Conservation (phyloP, 2,329 filamentous ascomycete genomes). For the Paracamarosporium sp. region DNA sequence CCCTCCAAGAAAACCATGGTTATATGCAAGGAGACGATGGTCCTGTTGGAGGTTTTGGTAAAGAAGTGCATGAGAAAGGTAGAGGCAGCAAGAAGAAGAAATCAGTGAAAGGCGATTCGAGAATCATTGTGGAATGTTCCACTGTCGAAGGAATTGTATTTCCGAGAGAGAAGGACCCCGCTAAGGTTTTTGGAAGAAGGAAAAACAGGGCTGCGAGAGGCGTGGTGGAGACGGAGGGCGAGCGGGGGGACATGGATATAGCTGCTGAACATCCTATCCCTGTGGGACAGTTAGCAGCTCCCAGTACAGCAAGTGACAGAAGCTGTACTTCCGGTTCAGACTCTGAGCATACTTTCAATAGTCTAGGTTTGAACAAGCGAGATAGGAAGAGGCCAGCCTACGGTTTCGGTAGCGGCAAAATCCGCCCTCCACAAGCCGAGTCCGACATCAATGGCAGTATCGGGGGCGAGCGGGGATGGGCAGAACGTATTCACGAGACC, state of each 20-base stretch:
- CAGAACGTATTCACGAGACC: constrained; percentile 60
- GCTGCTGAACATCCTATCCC: constrained; percentile 33
- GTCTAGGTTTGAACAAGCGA: constrained; percentile 16
- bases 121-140: constrained; percentile 58
- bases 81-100: constrained; percentile 33
- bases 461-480: constrained; percentile 62
- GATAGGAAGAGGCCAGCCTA: constrained; percentile 18
- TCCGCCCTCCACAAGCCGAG: constrained; percentile 49
- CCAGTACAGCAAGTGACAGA: constrained; percentile 11
- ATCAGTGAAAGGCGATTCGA: constrained; percentile 57
- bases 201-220: constrained; percentile 54
- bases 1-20: constrained; percentile 23
- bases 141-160: constrained; percentile 61
- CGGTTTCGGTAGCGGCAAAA: constrained; percentile 37
- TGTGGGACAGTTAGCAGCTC: neutral
- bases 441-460: constrained; percentile 64
- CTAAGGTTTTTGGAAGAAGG: constrained; percentile 53
- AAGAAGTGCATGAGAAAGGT: neutral
- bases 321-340: constrained; percentile 22
- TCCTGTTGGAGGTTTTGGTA: neutral
- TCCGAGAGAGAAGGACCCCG: constrained; percentile 52
- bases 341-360: constrained; percentile 17
- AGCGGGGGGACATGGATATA: constrained; percentile 56
- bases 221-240: constrained; percentile 46
- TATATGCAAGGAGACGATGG: constrained; percentile 10